These are phyloP conservation scores for Macrophomina tecta DNA, from an alignment of 2,329 filamentous ascomycete genomes.

Conservation along the genomic window DNA sequence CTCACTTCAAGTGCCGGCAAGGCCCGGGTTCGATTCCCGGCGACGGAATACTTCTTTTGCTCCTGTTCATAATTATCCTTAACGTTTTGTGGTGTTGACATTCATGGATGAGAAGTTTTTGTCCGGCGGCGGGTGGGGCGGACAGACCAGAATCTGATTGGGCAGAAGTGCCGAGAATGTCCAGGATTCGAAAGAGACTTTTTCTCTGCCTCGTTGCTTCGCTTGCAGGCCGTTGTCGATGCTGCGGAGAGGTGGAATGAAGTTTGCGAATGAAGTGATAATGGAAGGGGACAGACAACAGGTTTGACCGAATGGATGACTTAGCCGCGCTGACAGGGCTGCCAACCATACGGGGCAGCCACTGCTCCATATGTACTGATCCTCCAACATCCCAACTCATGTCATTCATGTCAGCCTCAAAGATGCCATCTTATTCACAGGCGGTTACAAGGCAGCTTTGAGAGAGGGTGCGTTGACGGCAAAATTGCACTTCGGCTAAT, in stretches of 20 bases:
- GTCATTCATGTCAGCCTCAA: too few species aligned
- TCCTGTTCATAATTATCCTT: background rate
- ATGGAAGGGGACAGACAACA: background rate
- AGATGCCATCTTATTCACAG: too few species aligned
- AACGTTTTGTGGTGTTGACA: background rate
- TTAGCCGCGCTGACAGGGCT: background rate
- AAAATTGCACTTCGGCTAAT: too few species aligned
- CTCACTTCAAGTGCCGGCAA: slow-evolving; percentile 23
- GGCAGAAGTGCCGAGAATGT: background rate
- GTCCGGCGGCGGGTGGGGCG: slow-evolving; percentile 5
- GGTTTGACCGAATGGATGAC: background rate
- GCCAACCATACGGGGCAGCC: background rate
- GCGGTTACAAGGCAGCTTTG: too few species aligned
- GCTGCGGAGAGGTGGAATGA: background rate
- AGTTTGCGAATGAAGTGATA: background rate
- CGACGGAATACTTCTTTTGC: slow-evolving; percentile 22
- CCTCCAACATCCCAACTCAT: too few species aligned
- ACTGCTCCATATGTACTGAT: too few species aligned
- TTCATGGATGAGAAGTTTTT: slow-evolving; percentile 5
- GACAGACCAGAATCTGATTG: background rate
- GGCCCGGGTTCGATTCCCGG: slow-evolving; percentile 25
- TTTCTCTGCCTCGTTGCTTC: background rate
- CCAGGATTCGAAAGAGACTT: background rate
- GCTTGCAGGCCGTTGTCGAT: background rate
- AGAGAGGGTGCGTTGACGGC: too few species aligned